Conservation (phyloP, 306 rosid genomes). For the Acacia crassicarpa region DNA sequence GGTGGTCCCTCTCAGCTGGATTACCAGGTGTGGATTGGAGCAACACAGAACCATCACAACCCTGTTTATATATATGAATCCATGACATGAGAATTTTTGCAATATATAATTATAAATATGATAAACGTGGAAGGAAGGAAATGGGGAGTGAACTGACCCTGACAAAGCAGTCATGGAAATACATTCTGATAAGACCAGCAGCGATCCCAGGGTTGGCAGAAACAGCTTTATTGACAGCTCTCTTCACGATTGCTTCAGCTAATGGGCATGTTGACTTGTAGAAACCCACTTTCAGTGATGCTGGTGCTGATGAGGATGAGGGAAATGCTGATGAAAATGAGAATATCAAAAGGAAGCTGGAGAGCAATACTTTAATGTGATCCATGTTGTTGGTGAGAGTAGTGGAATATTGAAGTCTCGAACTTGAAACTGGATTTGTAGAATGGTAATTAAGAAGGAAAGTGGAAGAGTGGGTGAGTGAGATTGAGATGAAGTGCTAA, state of each 20-base stretch:
- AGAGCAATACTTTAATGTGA: neutral
- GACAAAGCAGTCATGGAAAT: conserved; percentile 51
- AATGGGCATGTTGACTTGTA: neutral
- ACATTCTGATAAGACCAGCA: neutral
- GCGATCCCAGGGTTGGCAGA: neutral
- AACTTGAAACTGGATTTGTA: neutral
- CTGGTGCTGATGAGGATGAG: neutral
- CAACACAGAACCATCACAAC: conserved; percentile 14
- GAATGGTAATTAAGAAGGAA: neutral
- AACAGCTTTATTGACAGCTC: neutral
- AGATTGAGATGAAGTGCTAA: neutral
- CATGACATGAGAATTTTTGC: neutral
- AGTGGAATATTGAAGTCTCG: neutral
- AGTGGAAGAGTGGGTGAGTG: neutral
- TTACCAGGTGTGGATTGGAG: neutral
- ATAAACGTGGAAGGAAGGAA: too few relatives aligned
- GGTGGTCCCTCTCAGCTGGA: neutral
- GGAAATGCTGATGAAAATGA: neutral
- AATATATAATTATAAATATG: too few relatives aligned
- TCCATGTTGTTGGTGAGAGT: neutral
- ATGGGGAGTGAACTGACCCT: conserved; percentile 24
- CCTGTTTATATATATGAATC: conserved; percentile 6
- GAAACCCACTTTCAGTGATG: neutral
- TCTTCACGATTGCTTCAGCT: neutral
- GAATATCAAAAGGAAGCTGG: neutral